Base-by-base conservation (phyloP, 345 rosid species). In the Ceriops zippeliana region DNA sequence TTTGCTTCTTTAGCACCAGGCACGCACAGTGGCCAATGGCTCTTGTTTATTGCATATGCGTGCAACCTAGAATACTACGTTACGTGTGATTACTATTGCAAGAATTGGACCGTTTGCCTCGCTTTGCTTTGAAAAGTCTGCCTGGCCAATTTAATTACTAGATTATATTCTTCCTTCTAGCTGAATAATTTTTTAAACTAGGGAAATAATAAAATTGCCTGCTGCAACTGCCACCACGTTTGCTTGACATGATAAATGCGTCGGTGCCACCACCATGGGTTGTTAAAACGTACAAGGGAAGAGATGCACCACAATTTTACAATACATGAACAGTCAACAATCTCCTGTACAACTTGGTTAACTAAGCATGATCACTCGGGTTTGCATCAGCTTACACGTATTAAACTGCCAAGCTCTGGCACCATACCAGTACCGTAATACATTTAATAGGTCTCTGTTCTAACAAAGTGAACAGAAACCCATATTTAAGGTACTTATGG, bases 321-420 rank as follows among this genome's bases (percentile, higher is more conserved):
- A 22, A 22, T 10, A 56, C 28, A 56, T 17, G 49, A 42, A 42
- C 17, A 42, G 13, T 42, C 49, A 42, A 42, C 49, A 13, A 17
- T 56, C n/a, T 54, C 4, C 58, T 2, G 1, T 24, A 24, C 59
- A 38, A 35, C 47, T 34, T 2, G 21, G 27, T 17, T 65, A 37
- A 58, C 38, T 47, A 66, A 20, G 59, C 62, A 59, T 49, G 35
- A 67, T 74, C 81, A 77, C 68, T 46, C 21, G 61, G 73, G 68
- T 57, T n/a, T 47, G 77, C 76, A 73, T 65, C 78, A 75, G 74
- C 82, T 63, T 47, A 63, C 79, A 69, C 72, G 67, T 22, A 53
- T 37, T 71, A 68, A 63, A 70, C 37, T 53, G 57, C 58, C 61
- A 58, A 68, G 49, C 51, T 15, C 11, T 42, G 58, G 26, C 63